These are phyloP conservation scores for Cornus controversa DNA, from an alignment of 148 eudicot species.

Conservation along the genomic window DNA sequence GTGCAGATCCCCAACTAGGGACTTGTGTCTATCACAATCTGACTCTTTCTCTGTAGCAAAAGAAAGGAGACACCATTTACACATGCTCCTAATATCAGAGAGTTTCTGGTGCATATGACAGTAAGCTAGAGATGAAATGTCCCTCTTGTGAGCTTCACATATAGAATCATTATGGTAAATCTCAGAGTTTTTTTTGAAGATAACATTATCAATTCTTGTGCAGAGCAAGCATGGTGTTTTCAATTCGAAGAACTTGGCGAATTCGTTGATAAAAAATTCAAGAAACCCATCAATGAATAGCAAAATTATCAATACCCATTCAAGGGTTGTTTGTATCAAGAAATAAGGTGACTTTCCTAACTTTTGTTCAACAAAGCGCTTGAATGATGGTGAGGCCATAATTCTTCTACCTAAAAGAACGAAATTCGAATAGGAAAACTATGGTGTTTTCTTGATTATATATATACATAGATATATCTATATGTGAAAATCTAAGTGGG, in stretches of 20 bases:
- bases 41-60: slow-evolving; percentile 61
- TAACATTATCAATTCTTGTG: slow-evolving; percentile 71
- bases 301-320: slow-evolving; percentile 67
- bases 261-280: slow-evolving; percentile 51
- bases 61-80: slow-evolving; percentile 86
- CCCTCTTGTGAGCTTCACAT: slow-evolving; percentile 82
- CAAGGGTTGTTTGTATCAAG: slow-evolving; percentile 66
- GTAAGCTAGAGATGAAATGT: slow-evolving; percentile 84
- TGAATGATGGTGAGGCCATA: slow-evolving; percentile 42
- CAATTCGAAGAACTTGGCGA: slow-evolving; percentile 69
- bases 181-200: slow-evolving; percentile 35
- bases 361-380: slow-evolving; percentile 50
- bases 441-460: neutral
- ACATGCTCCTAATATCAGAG: slow-evolving; percentile 77
- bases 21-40: slow-evolving; percentile 37
- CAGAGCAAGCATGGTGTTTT: slow-evolving; percentile 72
- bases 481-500: too few species aligned
- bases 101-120: slow-evolving; percentile 83
- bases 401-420: too few species aligned
- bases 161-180: slow-evolving; percentile 64
- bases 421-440: neutral
- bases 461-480: too few species aligned
- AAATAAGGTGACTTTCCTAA: slow-evolving; percentile 68
- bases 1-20: slow-evolving; percentile 39
- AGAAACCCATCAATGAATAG: slow-evolving; percentile 69